These are phyloP conservation scores for Phytophthora boehmeriae DNA, from an alignment of 352 stramenopile species.

Conservation along the genomic window DNA sequence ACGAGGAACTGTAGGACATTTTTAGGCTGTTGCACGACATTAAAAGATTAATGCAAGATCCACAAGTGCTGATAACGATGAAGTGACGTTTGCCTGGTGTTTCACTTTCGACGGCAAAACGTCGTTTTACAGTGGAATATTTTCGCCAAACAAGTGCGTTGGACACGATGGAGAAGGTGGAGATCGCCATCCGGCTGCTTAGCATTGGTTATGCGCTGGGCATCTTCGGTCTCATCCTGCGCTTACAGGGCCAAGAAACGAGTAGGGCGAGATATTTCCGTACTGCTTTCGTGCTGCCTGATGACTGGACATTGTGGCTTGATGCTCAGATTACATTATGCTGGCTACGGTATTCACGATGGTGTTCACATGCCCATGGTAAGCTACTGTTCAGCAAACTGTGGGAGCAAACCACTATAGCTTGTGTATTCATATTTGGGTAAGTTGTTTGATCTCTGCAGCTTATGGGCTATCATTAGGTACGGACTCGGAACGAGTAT, in stretches of 20 bases:
- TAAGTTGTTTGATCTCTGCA: slow-evolving; percentile 14
- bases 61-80: background rate
- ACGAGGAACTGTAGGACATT: slow-evolving; percentile 45
- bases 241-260: slow-evolving; percentile 57
- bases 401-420: background rate
- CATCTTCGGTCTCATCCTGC: slow-evolving; percentile 61
- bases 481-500: slow-evolving; percentile 17
- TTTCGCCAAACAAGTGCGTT: background rate
- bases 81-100: background rate
- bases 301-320: slow-evolving; percentile 1
- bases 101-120: slow-evolving; percentile 13
- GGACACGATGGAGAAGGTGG: slow-evolving; percentile 64
- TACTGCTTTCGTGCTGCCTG: background rate
- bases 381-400: slow-evolving; percentile 12
- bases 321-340: slow-evolving; percentile 66
- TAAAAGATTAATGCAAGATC: slow-evolving; percentile 28
- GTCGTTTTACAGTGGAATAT: slow-evolving; percentile 7
- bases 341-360: slow-evolving; percentile 80
- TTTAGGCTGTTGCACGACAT: slow-evolving; percentile 29
- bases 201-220: slow-evolving; percentile 55
- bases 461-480: slow-evolving; percentile 81
- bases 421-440: background rate
- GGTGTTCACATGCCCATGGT: slow-evolving; percentile 86
- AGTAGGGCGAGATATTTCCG: slow-evolving; percentile 32
- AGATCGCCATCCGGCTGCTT: slow-evolving; percentile 71